Conservation (phyloP, 2,329 filamentous ascomycete species). For the Myotisia sp. region DNA sequence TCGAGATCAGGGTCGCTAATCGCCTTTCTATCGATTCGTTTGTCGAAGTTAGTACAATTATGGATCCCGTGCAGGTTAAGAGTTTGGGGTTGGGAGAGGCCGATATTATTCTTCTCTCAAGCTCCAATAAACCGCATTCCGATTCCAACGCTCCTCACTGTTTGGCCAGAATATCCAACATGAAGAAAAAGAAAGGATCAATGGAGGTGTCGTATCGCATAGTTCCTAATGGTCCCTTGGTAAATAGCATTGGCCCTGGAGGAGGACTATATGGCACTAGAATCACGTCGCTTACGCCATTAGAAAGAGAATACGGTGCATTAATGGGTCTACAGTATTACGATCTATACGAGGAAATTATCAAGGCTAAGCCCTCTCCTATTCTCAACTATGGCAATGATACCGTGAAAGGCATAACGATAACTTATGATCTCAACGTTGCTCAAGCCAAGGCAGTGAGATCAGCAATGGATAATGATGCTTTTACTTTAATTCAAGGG, state of each 20-base stretch:
- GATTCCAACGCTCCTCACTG: constrained; percentile 59
- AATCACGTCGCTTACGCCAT: constrained; percentile 81
- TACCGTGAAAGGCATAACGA: constrained; percentile 52
- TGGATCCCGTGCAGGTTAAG: constrained; percentile 55
- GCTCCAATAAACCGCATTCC: constrained; percentile 53
- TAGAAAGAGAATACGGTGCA: constrained; percentile 90
- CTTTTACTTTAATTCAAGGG: constrained; percentile 91
- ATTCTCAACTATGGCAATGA: constrained; percentile 68
- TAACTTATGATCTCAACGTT: constrained; percentile 69
- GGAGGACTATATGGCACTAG: constrained; percentile 60
- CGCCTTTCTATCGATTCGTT: constrained; percentile 86
- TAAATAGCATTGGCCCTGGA: constrained; percentile 54
- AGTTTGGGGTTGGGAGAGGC: constrained; percentile 65
- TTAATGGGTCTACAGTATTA: constrained; percentile 87
- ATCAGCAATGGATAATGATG: constrained; percentile 87
- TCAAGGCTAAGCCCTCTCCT: constrained; percentile 77
- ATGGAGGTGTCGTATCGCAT: constrained; percentile 79
- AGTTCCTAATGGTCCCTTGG: constrained; percentile 49
- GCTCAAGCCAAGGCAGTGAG: constrained; percentile 86
- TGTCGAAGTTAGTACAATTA: constrained; percentile 74
- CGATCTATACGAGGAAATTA: constrained; percentile 83
- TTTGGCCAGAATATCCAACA: constrained; percentile 67
- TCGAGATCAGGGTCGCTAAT: constrained; percentile 76
- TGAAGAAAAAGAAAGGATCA: constrained; percentile 63
- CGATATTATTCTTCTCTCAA: constrained; percentile 78